Conservation (phyloP, 2,329 filamentous ascomycete species). For the Calonectria leucothoes region DNA sequence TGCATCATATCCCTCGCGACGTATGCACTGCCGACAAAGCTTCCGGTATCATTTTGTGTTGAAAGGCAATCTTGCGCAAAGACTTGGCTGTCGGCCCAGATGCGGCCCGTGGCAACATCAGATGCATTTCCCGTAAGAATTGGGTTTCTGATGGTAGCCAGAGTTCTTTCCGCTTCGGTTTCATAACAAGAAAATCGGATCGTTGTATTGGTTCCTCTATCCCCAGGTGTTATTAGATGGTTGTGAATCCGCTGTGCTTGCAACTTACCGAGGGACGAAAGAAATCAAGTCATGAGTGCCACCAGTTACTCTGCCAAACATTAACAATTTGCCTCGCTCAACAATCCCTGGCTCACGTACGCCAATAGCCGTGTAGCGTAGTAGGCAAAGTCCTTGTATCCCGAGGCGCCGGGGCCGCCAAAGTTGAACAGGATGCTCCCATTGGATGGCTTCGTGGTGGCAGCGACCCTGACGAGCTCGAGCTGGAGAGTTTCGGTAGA, state of each 20-base stretch:
- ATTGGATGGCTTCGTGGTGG: conserved; percentile 32
- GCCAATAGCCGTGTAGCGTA: conserved; percentile 13
- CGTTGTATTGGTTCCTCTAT: conserved; percentile 42
- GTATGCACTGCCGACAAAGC: conserved; percentile 56
- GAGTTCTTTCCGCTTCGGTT: neutral
- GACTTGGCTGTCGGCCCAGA: conserved; percentile 38
- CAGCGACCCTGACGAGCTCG: conserved; percentile 21
- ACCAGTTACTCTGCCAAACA: conserved; percentile 29
- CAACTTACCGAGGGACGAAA: conserved; percentile 41
- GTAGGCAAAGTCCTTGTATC: neutral
- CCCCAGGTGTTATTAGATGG: neutral
- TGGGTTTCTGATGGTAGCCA: neutral
- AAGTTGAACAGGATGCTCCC: conserved; percentile 48
- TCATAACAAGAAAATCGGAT: conserved; percentile 41
- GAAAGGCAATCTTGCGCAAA: conserved; percentile 35
- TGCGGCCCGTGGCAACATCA: conserved; percentile 30
- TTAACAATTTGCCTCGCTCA: neutral
- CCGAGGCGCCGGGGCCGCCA: conserved; percentile 39
- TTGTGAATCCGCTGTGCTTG: neutral
- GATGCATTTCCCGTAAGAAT: conserved; percentile 28
- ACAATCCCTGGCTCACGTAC: neutral
- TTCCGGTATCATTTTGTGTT: conserved; percentile 43
- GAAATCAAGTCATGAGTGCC: conserved; percentile 41
- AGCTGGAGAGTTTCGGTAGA: conserved; percentile 19
- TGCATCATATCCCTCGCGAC: conserved; percentile 56